A percentile compares a stretch with the other conserved stretches of the same genome.
Evolutionary conservation across 2,329 filamentous ascomycete species (phyloP).

Genomic region (Trichoderma atrobrunneum): DNA sequence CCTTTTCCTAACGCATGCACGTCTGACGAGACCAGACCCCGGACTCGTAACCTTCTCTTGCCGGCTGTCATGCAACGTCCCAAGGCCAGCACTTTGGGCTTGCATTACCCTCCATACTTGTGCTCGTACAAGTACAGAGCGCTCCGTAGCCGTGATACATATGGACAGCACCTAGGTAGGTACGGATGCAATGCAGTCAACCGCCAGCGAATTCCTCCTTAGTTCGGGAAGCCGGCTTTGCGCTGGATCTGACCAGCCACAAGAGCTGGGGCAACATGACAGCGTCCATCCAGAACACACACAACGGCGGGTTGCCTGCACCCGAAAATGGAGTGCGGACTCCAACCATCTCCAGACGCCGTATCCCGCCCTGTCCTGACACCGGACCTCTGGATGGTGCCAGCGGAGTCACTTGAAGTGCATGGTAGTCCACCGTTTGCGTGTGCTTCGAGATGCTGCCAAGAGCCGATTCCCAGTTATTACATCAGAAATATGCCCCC

Average conservation of each 20-base stretch:
- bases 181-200: neutral
- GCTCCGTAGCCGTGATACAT: neutral
- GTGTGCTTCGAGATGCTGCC: neutral
- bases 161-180: neutral
- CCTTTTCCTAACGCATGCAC: conserved; percentile 12
- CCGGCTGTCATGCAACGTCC: conserved; percentile 13
- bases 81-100: neutral
- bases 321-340: neutral
- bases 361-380: neutral
- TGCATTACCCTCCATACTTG: neutral
- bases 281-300: neutral
- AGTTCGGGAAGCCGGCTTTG: neutral
- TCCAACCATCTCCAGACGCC: neutral
- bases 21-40: conserved; percentile 13
- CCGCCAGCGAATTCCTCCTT: neutral
- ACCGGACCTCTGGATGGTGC: neutral
- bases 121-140: neutral
- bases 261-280: neutral
- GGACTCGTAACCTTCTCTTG: conserved; percentile 14
- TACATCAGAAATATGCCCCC: neutral
- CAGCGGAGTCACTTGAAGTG: neutral
- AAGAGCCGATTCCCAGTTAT: neutral
- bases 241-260: conserved; percentile 11
- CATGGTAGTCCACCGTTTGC: neutral
- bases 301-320: neutral